Conservation (phyloP, 23 red algal genomes). For the Gracilaria domingensis region DNA sequence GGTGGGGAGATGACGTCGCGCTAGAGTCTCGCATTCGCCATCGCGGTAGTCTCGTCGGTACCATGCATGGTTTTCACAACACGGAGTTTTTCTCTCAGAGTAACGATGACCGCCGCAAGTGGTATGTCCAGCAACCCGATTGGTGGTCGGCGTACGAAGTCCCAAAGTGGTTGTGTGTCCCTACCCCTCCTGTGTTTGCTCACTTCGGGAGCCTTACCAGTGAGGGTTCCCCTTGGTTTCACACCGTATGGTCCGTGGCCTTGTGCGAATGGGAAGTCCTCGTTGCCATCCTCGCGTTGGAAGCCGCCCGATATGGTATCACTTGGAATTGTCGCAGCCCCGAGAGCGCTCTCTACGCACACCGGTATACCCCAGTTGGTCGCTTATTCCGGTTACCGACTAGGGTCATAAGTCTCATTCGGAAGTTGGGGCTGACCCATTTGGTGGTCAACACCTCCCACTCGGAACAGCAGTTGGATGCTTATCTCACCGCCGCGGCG, state of each 20-base stretch:
- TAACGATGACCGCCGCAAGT: background rate
- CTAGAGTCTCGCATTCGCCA: background rate
- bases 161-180: conserved; percentile 1
- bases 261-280: background rate
- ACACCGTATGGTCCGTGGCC: background rate
- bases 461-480: background rate
- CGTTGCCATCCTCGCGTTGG: background rate
- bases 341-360: background rate
- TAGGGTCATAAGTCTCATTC: background rate
- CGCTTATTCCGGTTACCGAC: background rate
- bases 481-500: background rate
- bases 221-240: background rate
- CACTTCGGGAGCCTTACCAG: background rate
- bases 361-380: background rate
- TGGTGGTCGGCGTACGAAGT: background rate
- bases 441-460: background rate
- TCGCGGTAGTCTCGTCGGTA: background rate
- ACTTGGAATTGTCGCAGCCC: background rate
- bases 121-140: background rate
- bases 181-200: background rate
- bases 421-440: background rate
- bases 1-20: background rate
- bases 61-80: conserved; percentile 4
- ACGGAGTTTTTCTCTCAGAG: background rate
- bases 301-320: background rate